Base-by-base conservation (phyloP, 2,329 filamentous ascomycete species). In the Colletotrichum karsti region DNA sequence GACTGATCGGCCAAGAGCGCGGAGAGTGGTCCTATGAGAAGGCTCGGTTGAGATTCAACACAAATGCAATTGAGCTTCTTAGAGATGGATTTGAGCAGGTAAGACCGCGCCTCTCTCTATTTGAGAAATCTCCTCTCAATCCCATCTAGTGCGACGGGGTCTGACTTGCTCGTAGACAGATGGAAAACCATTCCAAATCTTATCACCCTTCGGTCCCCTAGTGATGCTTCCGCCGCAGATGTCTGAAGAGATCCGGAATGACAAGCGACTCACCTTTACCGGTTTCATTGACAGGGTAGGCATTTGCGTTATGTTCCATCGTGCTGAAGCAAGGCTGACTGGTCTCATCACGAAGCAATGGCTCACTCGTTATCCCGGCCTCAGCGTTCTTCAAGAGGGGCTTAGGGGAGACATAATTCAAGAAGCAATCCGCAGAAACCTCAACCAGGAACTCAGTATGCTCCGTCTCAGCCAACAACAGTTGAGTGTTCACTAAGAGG, bases 11-110 rank as follows among this genome's bases (percentile, higher is more conserved):
- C 0, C 33, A 56, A 26, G 50, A 63, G 26, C 50, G 20, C 8
- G 59, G 59, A 9, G 59, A 63, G 3, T 63, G 59, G 59, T 63
- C 37, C 0, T 63, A 44, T 13, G 48, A 63, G 28, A 63, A 63
- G 15, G 50, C 59, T 18, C 37, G 50, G 10, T 1, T 44, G 50
- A 54, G 50, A 26, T 63, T 35, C 35, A 63, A 63, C 18, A 55
- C 26, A 9, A 44, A 63, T 20, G 50, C 59, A 1, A 30, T 63
- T 7, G 39, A 55, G 30, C 59, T 63, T 9, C 20, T 63, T 4
- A 18, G 39, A 18, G 50, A 54, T 18, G 59, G 59, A 3, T 63
- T 63, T 2, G 28, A 63, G 7, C 20, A 55, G 50, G 59, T 63
- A 35, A 10, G 9, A n/a, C 7, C n/a, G 2, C 5, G 8, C 20